phyloP scores from a whole-genome alignment of 352 stramenopile genomes.

The Globisporangium paddicum region DNA sequence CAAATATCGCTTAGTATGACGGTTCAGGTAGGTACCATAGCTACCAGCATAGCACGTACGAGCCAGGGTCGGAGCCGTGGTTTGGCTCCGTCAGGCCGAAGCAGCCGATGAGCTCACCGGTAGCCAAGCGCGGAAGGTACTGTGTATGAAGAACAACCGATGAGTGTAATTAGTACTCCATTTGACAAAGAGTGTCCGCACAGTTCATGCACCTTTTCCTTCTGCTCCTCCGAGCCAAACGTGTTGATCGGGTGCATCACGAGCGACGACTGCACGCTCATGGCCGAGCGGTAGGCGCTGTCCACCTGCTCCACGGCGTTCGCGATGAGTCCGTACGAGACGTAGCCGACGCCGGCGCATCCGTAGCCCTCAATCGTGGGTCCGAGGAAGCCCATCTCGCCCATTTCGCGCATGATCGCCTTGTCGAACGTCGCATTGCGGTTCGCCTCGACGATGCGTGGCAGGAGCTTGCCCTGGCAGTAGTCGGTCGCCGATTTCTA shows the following conservation, averaged over 20 bases:
- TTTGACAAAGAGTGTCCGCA: not conserved
- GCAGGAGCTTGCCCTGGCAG: conserved; percentile 93
- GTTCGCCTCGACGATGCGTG: conserved; percentile 93
- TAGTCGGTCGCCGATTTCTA: conserved; percentile 92
- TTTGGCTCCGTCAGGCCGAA: conserved; percentile 98
- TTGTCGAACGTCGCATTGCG: conserved; percentile 93
- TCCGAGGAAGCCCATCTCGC: conserved; percentile 93
- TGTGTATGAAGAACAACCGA: conserved; percentile 17
- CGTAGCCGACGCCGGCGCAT: conserved; percentile 92
- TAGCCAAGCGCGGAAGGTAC: conserved; percentile 94
- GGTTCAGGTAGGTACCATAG: not conserved
- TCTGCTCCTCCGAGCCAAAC: conserved; percentile 95
- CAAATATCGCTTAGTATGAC: not conserved
- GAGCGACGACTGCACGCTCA: conserved; percentile 97
- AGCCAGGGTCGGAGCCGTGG: conserved; percentile 94
- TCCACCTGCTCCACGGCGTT: conserved; percentile 96
- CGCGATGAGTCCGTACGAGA: conserved; percentile 96
- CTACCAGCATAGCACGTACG: conserved; percentile 28
- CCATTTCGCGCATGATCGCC: conserved; percentile 93
- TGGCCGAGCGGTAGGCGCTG: conserved; percentile 95
- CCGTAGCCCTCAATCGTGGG: conserved; percentile 94
- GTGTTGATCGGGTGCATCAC: conserved; percentile 99
- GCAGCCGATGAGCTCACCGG: conserved; percentile 95
- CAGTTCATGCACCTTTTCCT: conserved; percentile 75
- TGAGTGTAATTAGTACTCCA: not conserved